Base-by-base conservation (phyloP, 2,329 filamentous ascomycete genomes). In the Whalleya microplaca region DNA sequence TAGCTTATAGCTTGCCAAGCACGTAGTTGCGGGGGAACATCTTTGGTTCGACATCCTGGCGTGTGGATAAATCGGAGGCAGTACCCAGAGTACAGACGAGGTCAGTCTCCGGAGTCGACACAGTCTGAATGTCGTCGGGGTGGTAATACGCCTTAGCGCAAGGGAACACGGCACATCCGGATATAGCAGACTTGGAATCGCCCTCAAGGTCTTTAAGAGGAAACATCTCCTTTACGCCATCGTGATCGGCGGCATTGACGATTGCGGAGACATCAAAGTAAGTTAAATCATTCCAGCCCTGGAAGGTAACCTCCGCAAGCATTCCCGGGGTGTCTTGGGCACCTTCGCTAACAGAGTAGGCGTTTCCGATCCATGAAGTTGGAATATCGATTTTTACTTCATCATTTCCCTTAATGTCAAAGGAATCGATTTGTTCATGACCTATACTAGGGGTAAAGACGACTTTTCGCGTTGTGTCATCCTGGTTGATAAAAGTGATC, bases 201-300 rank as follows among this genome's bases (percentile, higher is more conserved):
- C 44, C 42, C 9, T 52, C 23, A n/a, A 55, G 37, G 47, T 71
- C 51, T 49, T 51, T 65, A 53, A 68, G 69, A 23, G 82, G 82
- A 73, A 73, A 84, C 70, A 85, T 77, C 73, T 79, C 72, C 77
- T 84, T 83, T 66, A 85, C 76, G 64, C 80, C 80, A 61, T 78
- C 55, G 62, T 72, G 64, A 70, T 84, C 83, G 41, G 67, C 66
- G 48, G 80, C 71, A 70, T 81, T 73, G 64, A 84, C 80, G 61
- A 85, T 85, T 69, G 82, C 82, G 10, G 81, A 84, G 59, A 85
- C 81, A 61, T 85, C 83, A 55, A 82, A 85, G 77, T 78, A 85
- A 55, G 78, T 83, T 56, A 74, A 58, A 61, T 73, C 80, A 50
- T 69, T 66, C 71, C 71, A 82, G 66, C 78, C 80, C 51, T 78